Evolutionary conservation across 345 rosid genomes (phyloP), one percentile per base, ranked within the genome.

Genomic region (Bruguiera gymnorhiza): DNA sequence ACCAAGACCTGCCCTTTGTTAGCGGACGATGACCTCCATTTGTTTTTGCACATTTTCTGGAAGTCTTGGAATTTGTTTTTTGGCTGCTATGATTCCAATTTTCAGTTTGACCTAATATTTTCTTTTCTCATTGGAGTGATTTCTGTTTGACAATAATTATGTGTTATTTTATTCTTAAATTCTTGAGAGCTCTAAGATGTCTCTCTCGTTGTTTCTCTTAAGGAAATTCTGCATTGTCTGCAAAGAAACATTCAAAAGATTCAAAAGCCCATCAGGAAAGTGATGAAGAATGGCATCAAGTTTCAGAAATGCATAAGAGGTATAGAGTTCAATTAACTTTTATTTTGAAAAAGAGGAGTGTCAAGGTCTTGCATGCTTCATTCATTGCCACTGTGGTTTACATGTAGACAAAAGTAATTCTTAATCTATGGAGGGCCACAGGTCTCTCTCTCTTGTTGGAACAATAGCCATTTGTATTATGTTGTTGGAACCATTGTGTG

Each of bases 291-390:
- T 90, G 99, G 98, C 56, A 48, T 34, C 73, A 4, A 66, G 72
- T 90, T 75, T 88, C 87, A 36, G 75, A 84, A 68, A 77, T 89
- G 88, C 93, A 85, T 61, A 79, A 60, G 65, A 90, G 96, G 98
- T 90, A 86, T 21, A 61, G 6, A 24, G 1, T 34, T 50, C 6
- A 6, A 62, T 29, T 10, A 56, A 24, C 13, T 56, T 24, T 23
- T 24, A 21, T 11, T 56, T 56, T 56, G 30, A 8, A 15, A 56
- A 24, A n/a, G 59, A 56, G 24, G 16, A 21, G 19, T 21, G 60
- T 56, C 60, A n/a, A 24, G 29, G 30, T 24, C 24, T 27, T 24
- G 13, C 29, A 6, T 21, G 60, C 26, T 10, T 24, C 19, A 56
- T 16, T 6, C 26, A 56, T 43, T 43, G 18, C 13, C 60, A 56